Percentiles rank a stretch among this genome's conserved stretches.
Evolutionary conservation across 192 early-diverging fungal genomes (phyloP).

Genomic region (Neocallimastix lanati): DNA sequence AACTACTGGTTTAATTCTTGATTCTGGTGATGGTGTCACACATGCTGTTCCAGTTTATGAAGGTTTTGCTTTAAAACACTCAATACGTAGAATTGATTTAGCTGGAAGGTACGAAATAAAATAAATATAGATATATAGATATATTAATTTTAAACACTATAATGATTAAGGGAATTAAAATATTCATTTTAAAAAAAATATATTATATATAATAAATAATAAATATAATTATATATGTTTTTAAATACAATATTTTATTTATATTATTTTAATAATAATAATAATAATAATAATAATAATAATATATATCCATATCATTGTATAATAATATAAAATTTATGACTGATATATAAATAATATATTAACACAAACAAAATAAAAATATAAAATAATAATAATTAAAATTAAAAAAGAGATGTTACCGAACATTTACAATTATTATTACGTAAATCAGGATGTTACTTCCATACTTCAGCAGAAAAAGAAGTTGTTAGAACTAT

Average conservation of each 20-base stretch:
- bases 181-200: too few species aligned
- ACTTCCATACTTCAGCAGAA: slow-evolving; percentile 82
- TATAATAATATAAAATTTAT: too few species aligned
- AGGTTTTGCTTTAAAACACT: slow-evolving; percentile 88
- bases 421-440: slow-evolving; percentile 84
- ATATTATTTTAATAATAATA: too few species aligned
- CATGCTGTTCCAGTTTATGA: slow-evolving; percentile 92
- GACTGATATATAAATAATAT: too few species aligned
- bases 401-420: slow-evolving; percentile 44
- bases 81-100: slow-evolving; percentile 80
- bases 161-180: too few species aligned
- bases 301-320: too few species aligned
- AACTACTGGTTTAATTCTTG: slow-evolving; percentile 91
- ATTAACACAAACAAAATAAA: neutral
- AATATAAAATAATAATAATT: neutral
- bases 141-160: too few species aligned
- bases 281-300: too few species aligned
- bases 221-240: too few species aligned
- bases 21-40: slow-evolving; percentile 90
- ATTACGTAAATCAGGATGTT: slow-evolving; percentile 72
- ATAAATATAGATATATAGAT: neutral
- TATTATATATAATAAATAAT: too few species aligned
- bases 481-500: slow-evolving; percentile 86
- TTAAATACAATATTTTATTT: too few species aligned
- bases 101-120: slow-evolving; percentile 47